Percentiles rank a stretch among this genome's conserved stretches.
These are phyloP conservation scores for Aspergillus bridgeri DNA, from an alignment of 495 filamentous ascomycete genomes.

Conservation along the genomic window DNA sequence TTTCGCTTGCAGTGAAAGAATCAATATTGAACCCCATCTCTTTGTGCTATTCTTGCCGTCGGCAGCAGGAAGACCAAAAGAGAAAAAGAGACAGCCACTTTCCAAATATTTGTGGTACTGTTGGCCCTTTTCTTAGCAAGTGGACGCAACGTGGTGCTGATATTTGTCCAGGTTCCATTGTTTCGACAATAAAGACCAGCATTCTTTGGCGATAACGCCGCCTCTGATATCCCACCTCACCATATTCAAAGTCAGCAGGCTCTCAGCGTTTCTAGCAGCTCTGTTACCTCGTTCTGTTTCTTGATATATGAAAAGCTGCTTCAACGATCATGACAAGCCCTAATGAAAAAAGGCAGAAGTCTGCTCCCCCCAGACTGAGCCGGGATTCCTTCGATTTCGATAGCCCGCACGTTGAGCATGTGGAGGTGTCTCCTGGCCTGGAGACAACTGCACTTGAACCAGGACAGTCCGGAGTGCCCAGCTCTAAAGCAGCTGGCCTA, in stretches of 20 bases:
- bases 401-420: conserved; percentile 4
- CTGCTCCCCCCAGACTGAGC: not conserved
- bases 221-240: not conserved
- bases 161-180: not conserved
- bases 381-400: not conserved
- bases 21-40: not conserved
- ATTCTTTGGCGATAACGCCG: not conserved
- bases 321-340: not conserved
- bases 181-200: not conserved
- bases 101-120: not conserved
- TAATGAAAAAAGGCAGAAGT: not conserved
- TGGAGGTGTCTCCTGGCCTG: not conserved
- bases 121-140: not conserved
- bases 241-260: not conserved
- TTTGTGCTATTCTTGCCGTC: not conserved
- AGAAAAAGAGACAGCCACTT: not conserved
- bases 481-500: not conserved
- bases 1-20: not conserved
- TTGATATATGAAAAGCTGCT: not conserved
- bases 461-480: not conserved
- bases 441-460: not conserved
- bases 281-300: not conserved
- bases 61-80: not conserved
- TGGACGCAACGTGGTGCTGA: not conserved
- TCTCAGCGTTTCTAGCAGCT: not conserved